Conservation (phyloP, 2,329 filamentous ascomycete genomes). For the Pseudopithomyces chartarum region DNA sequence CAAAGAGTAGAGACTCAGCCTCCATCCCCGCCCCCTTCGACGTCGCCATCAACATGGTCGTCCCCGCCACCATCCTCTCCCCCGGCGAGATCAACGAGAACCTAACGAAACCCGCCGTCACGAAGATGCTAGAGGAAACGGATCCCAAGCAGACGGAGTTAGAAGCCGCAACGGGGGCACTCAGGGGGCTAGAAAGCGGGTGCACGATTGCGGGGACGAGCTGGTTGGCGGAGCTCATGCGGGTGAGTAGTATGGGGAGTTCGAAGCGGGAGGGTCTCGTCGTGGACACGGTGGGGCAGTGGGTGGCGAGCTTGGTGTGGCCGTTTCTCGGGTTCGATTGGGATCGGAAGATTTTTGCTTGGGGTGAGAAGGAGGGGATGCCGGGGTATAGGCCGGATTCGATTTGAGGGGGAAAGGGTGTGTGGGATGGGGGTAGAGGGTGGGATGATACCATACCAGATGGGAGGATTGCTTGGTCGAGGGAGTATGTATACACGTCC, state of each 20-base stretch:
- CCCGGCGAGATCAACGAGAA: conserved; percentile 80
- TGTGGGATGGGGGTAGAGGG: too few species aligned
- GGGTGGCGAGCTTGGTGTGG: conserved; percentile 59
- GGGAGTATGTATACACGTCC: too few species aligned
- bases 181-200: conserved; percentile 78
- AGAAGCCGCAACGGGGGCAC: conserved; percentile 71
- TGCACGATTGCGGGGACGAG: conserved; percentile 80
- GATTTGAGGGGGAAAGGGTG: too few species aligned
- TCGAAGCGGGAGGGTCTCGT: conserved; percentile 60
- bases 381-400: conserved; percentile 31
- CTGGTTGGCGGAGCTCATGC: conserved; percentile 73
- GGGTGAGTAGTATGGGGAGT: conserved; percentile 59
- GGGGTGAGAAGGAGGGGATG: conserved; percentile 61
- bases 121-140: conserved; percentile 77
- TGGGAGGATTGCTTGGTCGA: too few species aligned
- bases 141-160: conserved; percentile 81
- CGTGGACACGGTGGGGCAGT: conserved; percentile 60
- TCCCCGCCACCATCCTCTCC: conserved; percentile 80
- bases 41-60: conserved; percentile 80
- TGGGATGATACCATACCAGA: too few species aligned
- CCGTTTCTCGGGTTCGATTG: conserved; percentile 63
- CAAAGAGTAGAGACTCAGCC: conserved; percentile 20
- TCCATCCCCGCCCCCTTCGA: conserved; percentile 60
- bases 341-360: conserved; percentile 61
- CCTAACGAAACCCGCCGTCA: conserved; percentile 77